Conservation (phyloP, 257 asterid species). For the Linaria vulgaris region DNA sequence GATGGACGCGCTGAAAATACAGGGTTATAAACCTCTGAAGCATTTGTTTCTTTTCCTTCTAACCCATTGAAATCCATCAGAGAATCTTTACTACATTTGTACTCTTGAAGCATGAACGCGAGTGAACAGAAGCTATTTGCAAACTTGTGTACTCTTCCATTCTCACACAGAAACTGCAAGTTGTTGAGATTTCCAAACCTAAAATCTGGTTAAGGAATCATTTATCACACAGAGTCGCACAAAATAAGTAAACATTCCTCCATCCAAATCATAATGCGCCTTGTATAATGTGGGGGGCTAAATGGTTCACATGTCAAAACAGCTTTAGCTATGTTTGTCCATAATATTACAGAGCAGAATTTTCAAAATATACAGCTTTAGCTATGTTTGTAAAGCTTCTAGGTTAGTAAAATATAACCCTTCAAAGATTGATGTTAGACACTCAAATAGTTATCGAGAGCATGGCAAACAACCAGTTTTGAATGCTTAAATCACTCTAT, state of each 20-base stretch:
- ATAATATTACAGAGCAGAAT: background rate
- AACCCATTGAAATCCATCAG: constrained; percentile 37
- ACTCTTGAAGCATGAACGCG: constrained; percentile 85
- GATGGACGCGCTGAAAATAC: constrained; percentile 35
- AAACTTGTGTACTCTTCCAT: constrained; percentile 93
- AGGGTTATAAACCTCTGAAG: constrained; percentile 37
- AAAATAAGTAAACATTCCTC: constrained; percentile 20
- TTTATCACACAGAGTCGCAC: constrained; percentile 15
- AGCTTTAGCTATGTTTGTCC: background rate
- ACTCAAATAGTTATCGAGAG: constrained; percentile 10
- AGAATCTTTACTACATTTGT: constrained; percentile 35
- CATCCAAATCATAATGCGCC: constrained; percentile 16
- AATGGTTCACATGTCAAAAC: background rate
- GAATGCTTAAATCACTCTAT: constrained; percentile 21
- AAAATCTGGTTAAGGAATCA: constrained; percentile 55
- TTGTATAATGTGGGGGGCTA: constrained; percentile 7
- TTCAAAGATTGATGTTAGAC: constrained; percentile 13
- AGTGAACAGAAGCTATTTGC: constrained; percentile 98
- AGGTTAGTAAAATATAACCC: constrained; percentile 6
- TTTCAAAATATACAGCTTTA: background rate
- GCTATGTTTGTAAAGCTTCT: background rate
- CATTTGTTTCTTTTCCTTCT: constrained; percentile 35
- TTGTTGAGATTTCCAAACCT: constrained; percentile 94
- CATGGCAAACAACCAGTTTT: constrained; percentile 13
- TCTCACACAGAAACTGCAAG: constrained; percentile 94